Evolutionary conservation across 169 alveolate genomes (phyloP).

Genomic region (Plasmodium gaboni): DNA sequence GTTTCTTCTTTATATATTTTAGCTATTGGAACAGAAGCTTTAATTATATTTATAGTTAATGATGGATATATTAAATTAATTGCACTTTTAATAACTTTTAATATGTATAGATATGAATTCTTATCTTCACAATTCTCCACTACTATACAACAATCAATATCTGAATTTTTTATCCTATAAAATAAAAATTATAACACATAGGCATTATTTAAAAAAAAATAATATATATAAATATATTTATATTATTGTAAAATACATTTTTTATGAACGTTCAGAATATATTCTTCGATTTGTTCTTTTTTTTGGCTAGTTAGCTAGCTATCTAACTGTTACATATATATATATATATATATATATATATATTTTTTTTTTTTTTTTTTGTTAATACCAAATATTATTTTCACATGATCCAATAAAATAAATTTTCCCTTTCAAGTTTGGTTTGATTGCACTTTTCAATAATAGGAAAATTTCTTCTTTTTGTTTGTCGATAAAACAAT

Average conservation of each 20-base stretch:
- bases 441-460: slow-evolving; percentile 53
- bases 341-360: background rate
- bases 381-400: slow-evolving; percentile 68
- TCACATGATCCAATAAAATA: slow-evolving; percentile 69
- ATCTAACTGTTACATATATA: too few relatives aligned
- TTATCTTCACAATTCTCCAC: slow-evolving; percentile 74
- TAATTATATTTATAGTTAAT: slow-evolving; percentile 77
- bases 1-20: slow-evolving; percentile 79
- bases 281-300: background rate
- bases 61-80: slow-evolving; percentile 66
- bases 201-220: background rate
- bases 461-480: slow-evolving; percentile 69
- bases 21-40: slow-evolving; percentile 87
- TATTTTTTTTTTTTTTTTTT: slow-evolving; percentile 1
- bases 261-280: background rate
- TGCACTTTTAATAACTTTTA: slow-evolving; percentile 68
- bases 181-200: background rate
- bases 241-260: background rate
- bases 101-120: slow-evolving; percentile 49
- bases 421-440: slow-evolving; percentile 72
- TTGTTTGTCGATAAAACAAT: slow-evolving; percentile 57
- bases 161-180: slow-evolving; percentile 72
- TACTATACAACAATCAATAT: slow-evolving; percentile 69
- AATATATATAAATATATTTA: background rate
- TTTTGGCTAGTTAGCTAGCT: background rate